Conservation (phyloP, 352 stramenopile species). For the Phytophthora citricola region DNA sequence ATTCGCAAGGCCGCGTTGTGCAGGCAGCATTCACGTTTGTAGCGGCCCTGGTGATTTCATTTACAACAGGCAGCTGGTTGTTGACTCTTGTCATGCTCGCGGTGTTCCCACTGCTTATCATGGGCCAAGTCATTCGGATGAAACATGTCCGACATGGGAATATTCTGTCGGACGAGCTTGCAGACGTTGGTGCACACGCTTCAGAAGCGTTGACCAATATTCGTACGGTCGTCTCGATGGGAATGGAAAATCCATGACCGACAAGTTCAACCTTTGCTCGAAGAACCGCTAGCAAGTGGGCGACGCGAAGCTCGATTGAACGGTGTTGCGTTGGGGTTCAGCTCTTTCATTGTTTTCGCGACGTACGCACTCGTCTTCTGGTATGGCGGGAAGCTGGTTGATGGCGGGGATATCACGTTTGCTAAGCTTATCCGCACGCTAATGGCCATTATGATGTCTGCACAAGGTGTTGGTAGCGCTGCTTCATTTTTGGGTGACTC, state of each 20-base stretch:
- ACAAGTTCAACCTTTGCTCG: slow-evolving; percentile 32
- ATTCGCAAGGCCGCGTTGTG: slow-evolving; percentile 52
- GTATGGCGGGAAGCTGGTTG: slow-evolving; percentile 56
- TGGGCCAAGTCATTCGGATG: slow-evolving; percentile 38
- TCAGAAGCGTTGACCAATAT: slow-evolving; percentile 55
- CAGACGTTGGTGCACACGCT: slow-evolving; percentile 44
- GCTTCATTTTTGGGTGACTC: slow-evolving; percentile 37
- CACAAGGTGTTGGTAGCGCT: slow-evolving; percentile 34
- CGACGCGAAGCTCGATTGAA: slow-evolving; percentile 38
- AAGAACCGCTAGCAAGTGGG: slow-evolving; percentile 34
- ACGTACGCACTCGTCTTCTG: slow-evolving; percentile 66
- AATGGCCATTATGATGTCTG: slow-evolving; percentile 56
- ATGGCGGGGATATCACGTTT: slow-evolving; percentile 39
- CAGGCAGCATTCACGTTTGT: slow-evolving; percentile 57
- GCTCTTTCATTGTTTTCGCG: slow-evolving; percentile 26
- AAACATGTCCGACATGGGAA: slow-evolving; percentile 36
- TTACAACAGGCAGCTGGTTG: slow-evolving; percentile 29
- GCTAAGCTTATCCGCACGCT: slow-evolving; percentile 41
- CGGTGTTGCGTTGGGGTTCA: slow-evolving; percentile 60
- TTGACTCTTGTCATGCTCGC: slow-evolving; percentile 60
- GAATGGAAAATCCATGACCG: slow-evolving; percentile 31
- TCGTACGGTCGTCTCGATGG: slow-evolving; percentile 51
- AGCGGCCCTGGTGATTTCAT: slow-evolving; percentile 60
- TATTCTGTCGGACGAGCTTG: slow-evolving; percentile 30
- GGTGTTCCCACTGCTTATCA: slow-evolving; percentile 64